Evolutionary conservation across 1,284 basidiomycete genomes (phyloP).

Genomic region (Cryptococcus sp.): DNA sequence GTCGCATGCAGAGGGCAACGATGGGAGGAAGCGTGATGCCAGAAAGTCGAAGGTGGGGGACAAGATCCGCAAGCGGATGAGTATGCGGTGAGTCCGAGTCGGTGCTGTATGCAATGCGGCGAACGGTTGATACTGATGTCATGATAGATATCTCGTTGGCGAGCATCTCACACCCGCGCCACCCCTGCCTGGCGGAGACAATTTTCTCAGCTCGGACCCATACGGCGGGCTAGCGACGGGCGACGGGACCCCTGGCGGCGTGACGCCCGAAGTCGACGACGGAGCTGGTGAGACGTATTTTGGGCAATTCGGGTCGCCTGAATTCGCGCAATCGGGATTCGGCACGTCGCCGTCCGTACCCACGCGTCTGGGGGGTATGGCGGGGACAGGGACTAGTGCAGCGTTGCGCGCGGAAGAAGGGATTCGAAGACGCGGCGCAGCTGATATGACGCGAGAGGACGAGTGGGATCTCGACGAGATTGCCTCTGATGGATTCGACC

Average conservation of each 20-base stretch:
- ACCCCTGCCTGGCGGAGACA: conserved; percentile 56
- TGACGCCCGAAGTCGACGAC: conserved; percentile 14
- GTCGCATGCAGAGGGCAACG: conserved; percentile 2
- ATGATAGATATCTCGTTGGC: conserved; percentile 49
- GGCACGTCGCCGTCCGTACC: conserved; percentile 3
- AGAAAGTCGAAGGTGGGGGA: conserved; percentile 77
- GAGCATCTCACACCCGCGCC: conserved; percentile 52
- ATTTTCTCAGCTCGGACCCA: conserved; percentile 36
- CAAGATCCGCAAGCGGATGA: conserved; percentile 91
- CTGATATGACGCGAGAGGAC: conserved; percentile 44
- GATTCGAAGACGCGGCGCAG: conserved; percentile 34
- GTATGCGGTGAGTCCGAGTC: conserved; percentile 63
- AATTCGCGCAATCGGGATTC: conserved; percentile 29
- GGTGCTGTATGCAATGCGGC: conserved; percentile 42
- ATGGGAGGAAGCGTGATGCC: conserved; percentile 28
- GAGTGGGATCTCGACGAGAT: conserved; percentile 65
- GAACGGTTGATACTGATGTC: conserved; percentile 37
- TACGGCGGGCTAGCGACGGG: conserved; percentile 34
- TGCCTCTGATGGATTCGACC: conserved; percentile 73
- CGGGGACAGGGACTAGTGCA: conserved; percentile 17
- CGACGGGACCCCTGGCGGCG: conserved; percentile 15
- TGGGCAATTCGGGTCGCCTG: conserved; percentile 32
- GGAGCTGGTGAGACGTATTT: conserved; percentile 28
- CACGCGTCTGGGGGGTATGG: conserved; percentile 6
- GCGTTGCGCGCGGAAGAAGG: conserved; percentile 29